Evolutionary conservation across 306 rosid genomes (phyloP).

Genomic region (Quercus agrifolia): DNA sequence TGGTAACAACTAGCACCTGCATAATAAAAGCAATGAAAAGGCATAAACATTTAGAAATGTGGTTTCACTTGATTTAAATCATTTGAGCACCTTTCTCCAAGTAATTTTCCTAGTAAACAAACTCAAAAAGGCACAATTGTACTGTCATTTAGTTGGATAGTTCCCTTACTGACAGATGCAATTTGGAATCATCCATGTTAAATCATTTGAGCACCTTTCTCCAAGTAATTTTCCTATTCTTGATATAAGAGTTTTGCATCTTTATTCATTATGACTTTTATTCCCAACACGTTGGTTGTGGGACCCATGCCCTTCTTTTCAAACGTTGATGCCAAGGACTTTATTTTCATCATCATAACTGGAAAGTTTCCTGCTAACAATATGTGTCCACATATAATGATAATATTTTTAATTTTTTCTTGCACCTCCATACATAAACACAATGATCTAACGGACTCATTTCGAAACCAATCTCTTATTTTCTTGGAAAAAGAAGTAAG

Average conservation of each 20-base stretch:
- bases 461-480: background rate
- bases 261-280: background rate
- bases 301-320: background rate
- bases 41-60: background rate
- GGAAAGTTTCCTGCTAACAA: background rate
- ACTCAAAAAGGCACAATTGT: too few relatives aligned
- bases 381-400: background rate
- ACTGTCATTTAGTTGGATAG: too few relatives aligned
- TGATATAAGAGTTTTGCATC: background rate
- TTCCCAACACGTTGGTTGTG: background rate
- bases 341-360: background rate
- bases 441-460: background rate
- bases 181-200: too few relatives aligned
- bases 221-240: background rate
- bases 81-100: too few relatives aligned
- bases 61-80: too few relatives aligned
- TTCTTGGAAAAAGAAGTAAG: too few relatives aligned
- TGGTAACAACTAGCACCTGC: slow-evolving; percentile 90
- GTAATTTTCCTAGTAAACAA: too few relatives aligned
- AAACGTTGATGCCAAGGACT: background rate
- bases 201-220: background rate
- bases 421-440: background rate
- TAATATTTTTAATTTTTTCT: background rate
- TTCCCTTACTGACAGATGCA: too few relatives aligned
- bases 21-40: slow-evolving; percentile 6